These are phyloP conservation scores for Tripidium arundinaceum DNA, from an alignment of 202 grass and related monocot species.

Conservation along the genomic window DNA sequence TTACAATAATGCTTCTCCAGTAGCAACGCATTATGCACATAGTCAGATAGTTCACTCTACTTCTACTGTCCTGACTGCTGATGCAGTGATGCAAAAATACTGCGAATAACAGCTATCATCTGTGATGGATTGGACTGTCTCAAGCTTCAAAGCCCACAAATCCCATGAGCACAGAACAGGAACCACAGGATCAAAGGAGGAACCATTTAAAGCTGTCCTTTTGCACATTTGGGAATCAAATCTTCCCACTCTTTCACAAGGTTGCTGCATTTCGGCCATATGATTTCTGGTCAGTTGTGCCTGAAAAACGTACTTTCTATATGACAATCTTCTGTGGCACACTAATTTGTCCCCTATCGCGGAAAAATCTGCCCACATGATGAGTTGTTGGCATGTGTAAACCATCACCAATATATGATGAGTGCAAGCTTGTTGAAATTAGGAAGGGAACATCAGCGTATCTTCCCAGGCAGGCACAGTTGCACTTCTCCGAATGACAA, in stretches of 20 bases:
- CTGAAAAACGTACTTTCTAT: constrained; percentile 4
- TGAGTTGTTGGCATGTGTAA: neutral
- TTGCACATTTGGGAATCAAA: constrained; percentile 8
- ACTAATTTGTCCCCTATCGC: neutral
- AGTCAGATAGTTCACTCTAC: neutral
- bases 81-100: neutral
- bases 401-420: constrained; percentile 3
- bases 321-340: neutral
- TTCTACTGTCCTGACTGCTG: neutral
- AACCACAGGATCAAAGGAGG: neutral
- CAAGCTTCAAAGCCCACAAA: constrained; percentile 35
- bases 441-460: neutral
- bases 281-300: constrained; percentile 26
- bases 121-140: constrained; percentile 27
- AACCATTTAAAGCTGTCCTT: constrained; percentile 6
- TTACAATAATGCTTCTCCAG: neutral
- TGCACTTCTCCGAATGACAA: neutral
- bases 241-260: too few species aligned
- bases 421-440: neutral
- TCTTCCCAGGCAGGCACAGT: neutral
- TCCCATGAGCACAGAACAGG: neutral
- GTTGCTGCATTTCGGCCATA: constrained; percentile 20
- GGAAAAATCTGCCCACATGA: neutral
- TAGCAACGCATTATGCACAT: neutral
- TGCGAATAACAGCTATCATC: neutral